Evolutionary conservation across 1,284 basidiomycete species (phyloP), one percentile per base, ranked within the genome.

Genomic region (Phenoliferia sp.): DNA sequence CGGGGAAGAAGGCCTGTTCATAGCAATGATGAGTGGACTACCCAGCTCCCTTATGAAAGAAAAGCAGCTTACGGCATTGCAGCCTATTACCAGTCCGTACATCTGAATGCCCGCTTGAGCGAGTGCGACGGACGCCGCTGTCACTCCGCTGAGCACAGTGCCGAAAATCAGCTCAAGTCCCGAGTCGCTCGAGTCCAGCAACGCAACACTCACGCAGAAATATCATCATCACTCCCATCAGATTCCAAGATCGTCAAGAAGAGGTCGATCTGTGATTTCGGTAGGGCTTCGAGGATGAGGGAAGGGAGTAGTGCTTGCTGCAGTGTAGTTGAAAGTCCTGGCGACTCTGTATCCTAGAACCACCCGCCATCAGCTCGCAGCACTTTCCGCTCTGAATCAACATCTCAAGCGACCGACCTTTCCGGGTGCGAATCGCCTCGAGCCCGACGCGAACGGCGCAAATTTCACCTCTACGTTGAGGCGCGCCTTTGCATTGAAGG

Each of bases 391-490:
- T 4, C 19, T 7, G 32, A 7, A 12, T 16, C 15, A 12, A 26
- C n/a, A 28, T 7, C 48, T 32, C 44, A 60, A 22, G 35, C 28
- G 33, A 59, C 88, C 80, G 79, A 95, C 95, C 71, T 91, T 88
- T 74, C 96, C 85, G 0, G 95, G 94, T 22, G 88, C 87, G 75
- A 88, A 84, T 69, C 95, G 83, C 33, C 83, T 83, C 33, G 66
- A 67, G 54, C 82, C 80, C 73, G 87, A 90, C 6, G 94, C 90
- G 79, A 96, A 99, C 0, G 96, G 95, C 1, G 95, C 86, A 77
- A 95, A 97, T 80, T 98, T 97, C 69, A 97, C 90, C 79, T 98
- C 94, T 3, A 99, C 90, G 70, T 94, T 97, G 65, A 99, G 80
- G 67, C 86, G 86, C 0, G 94, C 95, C 70, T 87, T 88, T 71